phyloP scores from a whole-genome alignment of 805 yeast species.

The Candida xyloterini region DNA sequence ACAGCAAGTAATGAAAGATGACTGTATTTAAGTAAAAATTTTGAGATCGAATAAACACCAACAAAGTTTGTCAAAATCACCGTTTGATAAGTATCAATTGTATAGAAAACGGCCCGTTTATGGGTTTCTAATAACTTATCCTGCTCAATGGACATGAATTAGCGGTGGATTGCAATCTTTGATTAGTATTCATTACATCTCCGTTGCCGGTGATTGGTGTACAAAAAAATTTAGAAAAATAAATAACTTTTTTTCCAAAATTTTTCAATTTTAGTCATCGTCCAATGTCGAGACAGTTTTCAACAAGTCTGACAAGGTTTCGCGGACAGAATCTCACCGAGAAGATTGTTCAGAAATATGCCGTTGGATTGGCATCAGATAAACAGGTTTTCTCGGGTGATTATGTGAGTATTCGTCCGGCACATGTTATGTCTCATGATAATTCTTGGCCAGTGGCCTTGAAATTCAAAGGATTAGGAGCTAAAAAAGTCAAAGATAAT shows the following conservation, averaged over 20 bases:
- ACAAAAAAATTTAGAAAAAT: neutral
- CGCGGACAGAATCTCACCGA: constrained; percentile 87
- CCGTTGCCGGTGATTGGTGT: constrained; percentile 10
- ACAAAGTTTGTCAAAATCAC: constrained; percentile 10
- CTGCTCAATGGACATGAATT: constrained; percentile 3
- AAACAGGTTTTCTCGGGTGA: constrained; percentile 86
- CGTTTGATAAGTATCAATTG: constrained; percentile 11
- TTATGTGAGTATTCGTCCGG: constrained; percentile 91
- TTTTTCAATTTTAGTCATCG: constrained; percentile 7
- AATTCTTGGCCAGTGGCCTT: constrained; percentile 99
- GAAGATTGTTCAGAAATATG: constrained; percentile 90
- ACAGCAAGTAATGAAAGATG: constrained; percentile 6
- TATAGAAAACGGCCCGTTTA: constrained; percentile 9
- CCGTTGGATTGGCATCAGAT: constrained; percentile 76
- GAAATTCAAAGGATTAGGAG: constrained; percentile 94
- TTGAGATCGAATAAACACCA: constrained; percentile 8
- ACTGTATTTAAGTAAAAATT: constrained; percentile 7
- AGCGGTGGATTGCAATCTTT: neutral
- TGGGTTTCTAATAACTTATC: constrained; percentile 2
- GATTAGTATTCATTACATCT: constrained; percentile 2
- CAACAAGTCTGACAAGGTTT: constrained; percentile 15
- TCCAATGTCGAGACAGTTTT: constrained; percentile 17
- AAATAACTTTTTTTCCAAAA: constrained; percentile 2
- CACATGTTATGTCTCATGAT: constrained; percentile 99
- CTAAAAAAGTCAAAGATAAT: constrained; percentile 74